Percentiles rank a stretch among this genome's conserved stretches.
phyloP scores from a whole-genome alignment of 1,284 basidiomycete genomes.

The Trichosporon ovoides region DNA sequence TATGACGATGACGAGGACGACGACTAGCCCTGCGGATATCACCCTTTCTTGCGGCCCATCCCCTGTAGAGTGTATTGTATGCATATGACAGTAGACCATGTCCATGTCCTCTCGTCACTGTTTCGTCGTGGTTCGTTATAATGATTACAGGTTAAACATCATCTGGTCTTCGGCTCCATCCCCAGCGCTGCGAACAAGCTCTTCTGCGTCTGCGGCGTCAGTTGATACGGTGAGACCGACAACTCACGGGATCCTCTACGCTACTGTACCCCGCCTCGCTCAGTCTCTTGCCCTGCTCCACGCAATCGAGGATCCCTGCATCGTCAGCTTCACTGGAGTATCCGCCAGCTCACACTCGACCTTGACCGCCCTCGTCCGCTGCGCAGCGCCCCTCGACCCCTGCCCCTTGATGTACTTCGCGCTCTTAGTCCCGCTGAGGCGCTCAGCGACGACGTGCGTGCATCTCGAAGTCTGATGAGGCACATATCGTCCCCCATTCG shows the following conservation, averaged over 20 bases:
- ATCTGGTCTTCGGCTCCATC: slow-evolving; percentile 27
- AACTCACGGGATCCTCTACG: slow-evolving; percentile 43
- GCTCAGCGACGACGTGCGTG: slow-evolving; percentile 45
- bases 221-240: no score
- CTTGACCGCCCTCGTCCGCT: slow-evolving; percentile 38
- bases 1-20: slow-evolving; percentile 22
- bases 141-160: not conserved
- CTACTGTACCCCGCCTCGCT: slow-evolving; percentile 43
- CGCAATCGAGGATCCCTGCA: slow-evolving; percentile 44
- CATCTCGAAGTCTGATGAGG: slow-evolving; percentile 35
- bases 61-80: slow-evolving; percentile 17
- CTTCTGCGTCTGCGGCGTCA: slow-evolving; percentile 41
- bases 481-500: slow-evolving; percentile 41
- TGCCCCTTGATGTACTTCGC: slow-evolving; percentile 47
- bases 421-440: slow-evolving; percentile 43
- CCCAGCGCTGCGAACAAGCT: slow-evolving; percentile 36
- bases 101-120: not conserved
- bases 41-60: slow-evolving; percentile 3
- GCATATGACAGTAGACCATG: slow-evolving; percentile 10
- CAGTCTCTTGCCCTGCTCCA: slow-evolving; percentile 34
- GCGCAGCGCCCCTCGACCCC: slow-evolving; percentile 30
- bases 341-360: slow-evolving; percentile 42
- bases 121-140: not conserved
- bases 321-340: slow-evolving; percentile 8
- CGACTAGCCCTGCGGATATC: slow-evolving; percentile 14